Conservation (phyloP, 2,329 filamentous ascomycete species). For the Aspergillus sp. region DNA sequence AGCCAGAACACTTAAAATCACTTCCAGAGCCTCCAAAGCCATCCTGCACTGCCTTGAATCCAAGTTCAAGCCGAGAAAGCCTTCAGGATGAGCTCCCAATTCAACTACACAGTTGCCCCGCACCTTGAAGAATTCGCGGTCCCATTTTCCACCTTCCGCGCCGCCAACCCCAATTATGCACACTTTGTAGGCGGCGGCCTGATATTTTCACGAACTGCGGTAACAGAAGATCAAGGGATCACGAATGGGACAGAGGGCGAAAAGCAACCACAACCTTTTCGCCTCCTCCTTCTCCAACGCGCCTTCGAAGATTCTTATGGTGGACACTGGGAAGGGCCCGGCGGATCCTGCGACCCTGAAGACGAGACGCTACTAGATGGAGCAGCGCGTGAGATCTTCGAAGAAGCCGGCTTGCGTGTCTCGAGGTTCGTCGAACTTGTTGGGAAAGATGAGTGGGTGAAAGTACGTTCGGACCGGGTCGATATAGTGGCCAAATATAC, state of each 20-base stretch:
- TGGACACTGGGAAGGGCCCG: slow-evolving; percentile 52
- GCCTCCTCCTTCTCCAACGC: slow-evolving; percentile 48
- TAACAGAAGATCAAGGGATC: neutral
- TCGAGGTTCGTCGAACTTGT: slow-evolving; percentile 45
- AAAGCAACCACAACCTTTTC: slow-evolving; percentile 11
- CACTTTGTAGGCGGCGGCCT: slow-evolving; percentile 30
- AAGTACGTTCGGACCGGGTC: slow-evolving; percentile 22
- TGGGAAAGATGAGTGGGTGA: slow-evolving; percentile 32
- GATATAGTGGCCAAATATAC: slow-evolving; percentile 33
- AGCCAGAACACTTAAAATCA: neutral
- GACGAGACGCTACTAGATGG: slow-evolving; percentile 52
- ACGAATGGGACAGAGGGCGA: neutral
- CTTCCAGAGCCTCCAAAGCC: neutral
- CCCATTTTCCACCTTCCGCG: slow-evolving; percentile 26
- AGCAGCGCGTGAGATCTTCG: slow-evolving; percentile 51
- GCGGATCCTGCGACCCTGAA: slow-evolving; percentile 47
- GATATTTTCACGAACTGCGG: slow-evolving; percentile 24
- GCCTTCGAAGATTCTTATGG: slow-evolving; percentile 40
- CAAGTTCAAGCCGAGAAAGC: neutral
- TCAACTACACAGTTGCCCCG: slow-evolving; percentile 17
- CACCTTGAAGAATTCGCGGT: slow-evolving; percentile 31
- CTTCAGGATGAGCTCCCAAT: neutral
- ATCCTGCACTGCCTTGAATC: neutral
- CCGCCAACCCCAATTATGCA: slow-evolving; percentile 28
- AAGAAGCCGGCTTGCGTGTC: slow-evolving; percentile 53